Conservation (phyloP, 208 protist genomes). For the Crithidia fasciculata region DNA sequence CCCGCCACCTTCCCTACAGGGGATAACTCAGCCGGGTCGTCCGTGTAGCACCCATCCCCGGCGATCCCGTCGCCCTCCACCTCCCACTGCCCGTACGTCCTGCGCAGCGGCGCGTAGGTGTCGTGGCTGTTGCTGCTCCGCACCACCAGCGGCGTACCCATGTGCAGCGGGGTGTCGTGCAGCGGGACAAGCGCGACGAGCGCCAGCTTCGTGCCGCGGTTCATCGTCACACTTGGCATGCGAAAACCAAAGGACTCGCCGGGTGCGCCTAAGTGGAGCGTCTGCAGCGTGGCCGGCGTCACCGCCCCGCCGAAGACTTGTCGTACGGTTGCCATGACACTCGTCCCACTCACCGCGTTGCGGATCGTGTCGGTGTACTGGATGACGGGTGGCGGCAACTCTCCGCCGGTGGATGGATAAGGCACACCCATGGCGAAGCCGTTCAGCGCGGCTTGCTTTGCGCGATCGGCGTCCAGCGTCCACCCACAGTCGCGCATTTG, state of each 20-base stretch:
- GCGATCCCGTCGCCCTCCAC: constrained; percentile 72
- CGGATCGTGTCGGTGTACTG: constrained; percentile 68
- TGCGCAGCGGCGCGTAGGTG: constrained; percentile 60
- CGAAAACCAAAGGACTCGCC: constrained; percentile 75
- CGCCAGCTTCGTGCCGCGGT: constrained; percentile 82
- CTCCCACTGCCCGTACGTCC: constrained; percentile 87
- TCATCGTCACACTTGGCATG: constrained; percentile 80
- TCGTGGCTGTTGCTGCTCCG: constrained; percentile 77
- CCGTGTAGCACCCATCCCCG: constrained; percentile 84
- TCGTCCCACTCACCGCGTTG: constrained; percentile 73
- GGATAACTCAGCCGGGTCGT: constrained; percentile 65
- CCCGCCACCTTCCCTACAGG: constrained; percentile 71
- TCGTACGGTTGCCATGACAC: constrained; percentile 80
- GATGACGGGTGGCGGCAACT: constrained; percentile 66
- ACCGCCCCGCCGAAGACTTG: constrained; percentile 88
- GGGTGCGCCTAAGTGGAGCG: constrained; percentile 72
- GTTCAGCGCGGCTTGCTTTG: constrained; percentile 38
- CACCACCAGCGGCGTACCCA: constrained; percentile 78
- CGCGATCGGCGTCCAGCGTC: constrained; percentile 59
- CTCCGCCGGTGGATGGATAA: constrained; percentile 42
- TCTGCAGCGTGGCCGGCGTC: constrained; percentile 54
- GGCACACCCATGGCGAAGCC: constrained; percentile 81
- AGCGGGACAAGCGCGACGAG: constrained; percentile 79
- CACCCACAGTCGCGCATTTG: constrained; percentile 73
- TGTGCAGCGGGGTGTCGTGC: constrained; percentile 81